Conservation (phyloP, 192 early-diverging fungal species). For the Phycomyces blakesleeanus region DNA sequence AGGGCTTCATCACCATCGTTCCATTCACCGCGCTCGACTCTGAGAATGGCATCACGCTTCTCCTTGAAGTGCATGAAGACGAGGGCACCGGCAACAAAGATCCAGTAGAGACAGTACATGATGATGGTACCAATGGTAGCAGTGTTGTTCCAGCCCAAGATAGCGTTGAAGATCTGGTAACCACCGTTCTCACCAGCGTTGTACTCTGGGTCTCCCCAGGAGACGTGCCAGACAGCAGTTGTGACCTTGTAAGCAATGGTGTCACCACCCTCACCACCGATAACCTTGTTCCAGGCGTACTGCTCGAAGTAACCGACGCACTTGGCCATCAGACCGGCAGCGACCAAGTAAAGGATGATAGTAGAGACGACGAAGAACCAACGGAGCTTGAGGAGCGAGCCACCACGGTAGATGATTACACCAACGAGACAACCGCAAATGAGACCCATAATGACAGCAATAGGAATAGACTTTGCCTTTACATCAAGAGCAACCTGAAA, state of each 20-base stretch:
- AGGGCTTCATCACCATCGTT: slow-evolving; percentile 24
- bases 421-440: slow-evolving; percentile 66
- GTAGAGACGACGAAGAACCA: slow-evolving; percentile 78
- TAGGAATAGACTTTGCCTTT: slow-evolving; percentile 64
- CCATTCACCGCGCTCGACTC: slow-evolving; percentile 10
- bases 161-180: slow-evolving; percentile 70
- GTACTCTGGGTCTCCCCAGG: slow-evolving; percentile 50
- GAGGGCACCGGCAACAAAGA: slow-evolving; percentile 46
- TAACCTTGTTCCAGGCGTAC: slow-evolving; percentile 57
- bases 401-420: slow-evolving; percentile 69
- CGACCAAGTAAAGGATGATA: slow-evolving; percentile 71
- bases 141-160: slow-evolving; percentile 72
- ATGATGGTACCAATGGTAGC: slow-evolving; percentile 71
- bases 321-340: slow-evolving; percentile 76
- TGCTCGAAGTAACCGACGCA: slow-evolving; percentile 64
- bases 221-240: slow-evolving; percentile 32
- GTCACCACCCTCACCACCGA: slow-evolving; percentile 64
- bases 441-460: slow-evolving; percentile 74
- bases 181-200: slow-evolving; percentile 46
- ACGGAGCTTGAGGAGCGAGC: slow-evolving; percentile 61
- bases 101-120: slow-evolving; percentile 83
- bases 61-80: slow-evolving; percentile 43
- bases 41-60: slow-evolving; percentile 12
- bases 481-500: slow-evolving; percentile 16
- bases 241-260: slow-evolving; percentile 36